These are phyloP conservation scores for Hygrocybe punicea DNA, from an alignment of 768 basidiomycete genomes.

Conservation along the genomic window DNA sequence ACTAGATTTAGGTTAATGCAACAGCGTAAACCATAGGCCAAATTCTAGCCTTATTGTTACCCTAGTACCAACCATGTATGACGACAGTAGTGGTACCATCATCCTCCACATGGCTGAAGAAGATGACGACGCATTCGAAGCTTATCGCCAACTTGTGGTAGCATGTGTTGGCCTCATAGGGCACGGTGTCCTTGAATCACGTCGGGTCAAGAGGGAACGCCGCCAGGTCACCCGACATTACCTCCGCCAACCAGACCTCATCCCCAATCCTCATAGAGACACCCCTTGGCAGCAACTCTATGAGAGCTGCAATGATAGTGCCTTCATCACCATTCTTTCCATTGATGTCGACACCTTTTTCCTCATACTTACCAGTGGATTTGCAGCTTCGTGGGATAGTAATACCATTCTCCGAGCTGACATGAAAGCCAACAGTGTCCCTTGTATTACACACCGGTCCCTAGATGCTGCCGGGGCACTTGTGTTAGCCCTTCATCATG, in stretches of 20 bases:
- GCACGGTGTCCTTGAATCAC: too few relatives aligned
- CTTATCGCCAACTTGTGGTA: too few relatives aligned
- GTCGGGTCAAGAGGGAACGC: too few relatives aligned
- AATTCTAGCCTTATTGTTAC: too few relatives aligned
- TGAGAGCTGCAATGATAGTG: constrained; percentile 30
- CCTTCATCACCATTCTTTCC: constrained; percentile 47
- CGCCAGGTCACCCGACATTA: constrained; percentile 15
- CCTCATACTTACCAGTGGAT: constrained; percentile 31
- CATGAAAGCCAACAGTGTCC: constrained; percentile 10
- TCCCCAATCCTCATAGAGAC: constrained; percentile 30
- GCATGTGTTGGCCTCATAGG: too few relatives aligned
- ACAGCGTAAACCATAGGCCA: too few relatives aligned
- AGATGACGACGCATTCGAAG: too few relatives aligned
- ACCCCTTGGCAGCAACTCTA: constrained; percentile 41
- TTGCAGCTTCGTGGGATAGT: constrained; percentile 25
- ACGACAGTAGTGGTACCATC: too few relatives aligned
- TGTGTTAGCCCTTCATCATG: constrained; percentile 40
- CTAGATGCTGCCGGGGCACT: constrained; percentile 42
- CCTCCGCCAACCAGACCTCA: constrained; percentile 29
- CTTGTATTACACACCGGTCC: constrained; percentile 28
- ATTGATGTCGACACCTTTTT: constrained; percentile 39
- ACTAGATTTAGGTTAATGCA: too few relatives aligned
- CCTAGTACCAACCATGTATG: too few relatives aligned
- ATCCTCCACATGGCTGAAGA: too few relatives aligned
- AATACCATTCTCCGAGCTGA: constrained; percentile 34